These are phyloP conservation scores for Colletotrichum salicis DNA, from an alignment of 2,329 filamentous ascomycete species.

Conservation along the genomic window DNA sequence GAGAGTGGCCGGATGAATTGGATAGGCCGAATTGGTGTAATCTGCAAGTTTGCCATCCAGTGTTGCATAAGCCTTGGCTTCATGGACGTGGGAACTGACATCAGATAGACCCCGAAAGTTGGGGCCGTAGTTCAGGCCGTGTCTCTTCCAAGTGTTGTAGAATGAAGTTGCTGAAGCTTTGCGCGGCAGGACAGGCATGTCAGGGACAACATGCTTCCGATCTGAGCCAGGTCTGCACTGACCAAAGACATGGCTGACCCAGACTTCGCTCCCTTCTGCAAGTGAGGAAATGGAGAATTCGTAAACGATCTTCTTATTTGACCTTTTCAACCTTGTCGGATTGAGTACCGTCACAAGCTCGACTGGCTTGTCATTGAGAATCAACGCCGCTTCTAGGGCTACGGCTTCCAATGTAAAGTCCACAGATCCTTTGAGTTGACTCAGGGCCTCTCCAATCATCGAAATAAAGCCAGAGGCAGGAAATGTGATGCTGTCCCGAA, in stretches of 20 bases:
- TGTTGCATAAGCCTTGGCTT: slow-evolving; percentile 7
- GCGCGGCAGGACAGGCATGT: slow-evolving; percentile 32
- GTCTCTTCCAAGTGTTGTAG: slow-evolving; percentile 42
- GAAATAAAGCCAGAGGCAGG: slow-evolving; percentile 24
- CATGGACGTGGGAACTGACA: slow-evolving; percentile 13
- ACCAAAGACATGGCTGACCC: slow-evolving; percentile 19
- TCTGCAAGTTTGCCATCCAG: neutral
- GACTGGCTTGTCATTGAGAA: slow-evolving; percentile 40
- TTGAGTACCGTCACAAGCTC: slow-evolving; percentile 48
- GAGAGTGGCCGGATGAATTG: slow-evolving; percentile 51
- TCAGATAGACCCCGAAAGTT: slow-evolving; percentile 37
- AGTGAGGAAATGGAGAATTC: slow-evolving; percentile 46
- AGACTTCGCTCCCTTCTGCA: slow-evolving; percentile 33
- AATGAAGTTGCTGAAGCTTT: slow-evolving; percentile 37
- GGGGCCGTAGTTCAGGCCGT: slow-evolving; percentile 45
- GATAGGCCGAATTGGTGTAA: slow-evolving; percentile 30
- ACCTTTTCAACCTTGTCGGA: slow-evolving; percentile 39
- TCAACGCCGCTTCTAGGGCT: slow-evolving; percentile 43
- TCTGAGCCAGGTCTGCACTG: slow-evolving; percentile 7
- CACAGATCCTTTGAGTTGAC: slow-evolving; percentile 13
- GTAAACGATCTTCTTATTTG: slow-evolving; percentile 42
- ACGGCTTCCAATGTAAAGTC: slow-evolving; percentile 45
- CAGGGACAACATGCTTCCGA: neutral
- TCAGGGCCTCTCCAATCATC: slow-evolving; percentile 28
- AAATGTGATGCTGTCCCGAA: slow-evolving; percentile 5